Evolutionary conservation across 805 yeast genomes (phyloP), one percentile per base, ranked within the genome.

Genomic region (Yamadazyma paraphyllophila): DNA sequence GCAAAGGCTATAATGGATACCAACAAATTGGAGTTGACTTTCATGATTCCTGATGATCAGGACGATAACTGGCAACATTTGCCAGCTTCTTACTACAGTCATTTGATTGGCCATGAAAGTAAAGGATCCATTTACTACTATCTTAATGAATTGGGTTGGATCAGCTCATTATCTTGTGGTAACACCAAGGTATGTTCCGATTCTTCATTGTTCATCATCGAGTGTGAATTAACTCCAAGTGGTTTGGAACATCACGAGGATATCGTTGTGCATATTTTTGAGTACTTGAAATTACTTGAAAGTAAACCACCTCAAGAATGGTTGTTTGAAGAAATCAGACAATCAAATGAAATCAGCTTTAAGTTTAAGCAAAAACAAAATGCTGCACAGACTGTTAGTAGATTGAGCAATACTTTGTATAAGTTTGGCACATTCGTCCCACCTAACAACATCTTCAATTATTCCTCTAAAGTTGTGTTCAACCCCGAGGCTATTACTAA

Each of bases 41-140:
- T 94, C 64, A 71, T 77, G 42, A 78, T 87, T 10, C 97, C 97
- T 2, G 90, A 87, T 58, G 83, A 83, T 52, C 77, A 78, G 42
- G 77, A 76, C 20, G 62, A 68, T 41, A 50, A 62, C 16, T 87
- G 91, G 87, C 76, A 77, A 44, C 74, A 77, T 17, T 81, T 81
- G 54, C 96, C 97, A 0, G 74, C 79, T 6, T 79, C 76, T 45
- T 86, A 89, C 63, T 77, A 71, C 53, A 80, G 91, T 15, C 97
- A 94, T 62, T 71, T 94, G 43, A 68, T 92, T 39, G 98, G 98
- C 34, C 98, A 92, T 63, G 99, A 92, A 67, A 87, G 94, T 39
- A 75, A 83, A 40, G 98, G 98, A 1, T 89, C 97, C 1, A 62
- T 92, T 14, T 71, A 89, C 30, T 78, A 82, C 45, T 76, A 74